Conservation (phyloP, 1,284 basidiomycete genomes). For the Puccinia novopanici region DNA sequence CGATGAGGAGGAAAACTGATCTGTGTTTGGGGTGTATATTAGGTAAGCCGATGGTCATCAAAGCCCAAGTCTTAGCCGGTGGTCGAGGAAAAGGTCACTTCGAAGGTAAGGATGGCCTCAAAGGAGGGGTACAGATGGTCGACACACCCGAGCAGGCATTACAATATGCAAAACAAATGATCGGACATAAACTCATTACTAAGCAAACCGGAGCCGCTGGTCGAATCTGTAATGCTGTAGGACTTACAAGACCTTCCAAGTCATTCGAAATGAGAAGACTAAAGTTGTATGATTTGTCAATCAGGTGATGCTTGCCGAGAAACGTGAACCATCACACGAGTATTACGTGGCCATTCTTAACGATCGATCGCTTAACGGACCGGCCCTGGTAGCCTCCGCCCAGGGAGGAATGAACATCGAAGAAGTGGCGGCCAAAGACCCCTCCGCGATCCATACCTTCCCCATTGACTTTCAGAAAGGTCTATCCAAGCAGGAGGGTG, state of each 20-base stretch:
- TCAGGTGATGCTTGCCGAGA: too few species aligned
- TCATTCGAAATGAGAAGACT: too few species aligned
- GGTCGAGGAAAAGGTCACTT: slow-evolving; percentile 98
- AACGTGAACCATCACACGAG: too few species aligned
- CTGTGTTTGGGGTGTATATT: neutral
- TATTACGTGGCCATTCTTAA: too few species aligned
- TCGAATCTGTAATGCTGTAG: too few species aligned
- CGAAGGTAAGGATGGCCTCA: slow-evolving; percentile 76
- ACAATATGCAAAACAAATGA: slow-evolving; percentile 87
- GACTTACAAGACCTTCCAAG: too few species aligned
- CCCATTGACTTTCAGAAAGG: too few species aligned
- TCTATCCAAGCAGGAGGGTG: too few species aligned
- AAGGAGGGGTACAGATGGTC: slow-evolving; percentile 96
- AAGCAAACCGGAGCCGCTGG: slow-evolving; percentile 96
- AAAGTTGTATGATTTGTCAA: too few species aligned
- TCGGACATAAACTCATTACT: slow-evolving; percentile 93
- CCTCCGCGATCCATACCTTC: too few species aligned
- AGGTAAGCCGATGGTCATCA: slow-evolving; percentile 72
- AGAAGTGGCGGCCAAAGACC: slow-evolving; percentile 97
- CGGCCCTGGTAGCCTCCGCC: slow-evolving; percentile 88
- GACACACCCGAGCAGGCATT: slow-evolving; percentile 86
- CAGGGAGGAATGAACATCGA: slow-evolving; percentile 78
- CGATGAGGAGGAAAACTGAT: slow-evolving; percentile 3
- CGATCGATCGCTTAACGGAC: slow-evolving; percentile 84
- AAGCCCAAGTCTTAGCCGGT: slow-evolving; percentile 97